Base-by-base conservation (phyloP, 139 green algal genomes). In the Microglena sp. region DNA sequence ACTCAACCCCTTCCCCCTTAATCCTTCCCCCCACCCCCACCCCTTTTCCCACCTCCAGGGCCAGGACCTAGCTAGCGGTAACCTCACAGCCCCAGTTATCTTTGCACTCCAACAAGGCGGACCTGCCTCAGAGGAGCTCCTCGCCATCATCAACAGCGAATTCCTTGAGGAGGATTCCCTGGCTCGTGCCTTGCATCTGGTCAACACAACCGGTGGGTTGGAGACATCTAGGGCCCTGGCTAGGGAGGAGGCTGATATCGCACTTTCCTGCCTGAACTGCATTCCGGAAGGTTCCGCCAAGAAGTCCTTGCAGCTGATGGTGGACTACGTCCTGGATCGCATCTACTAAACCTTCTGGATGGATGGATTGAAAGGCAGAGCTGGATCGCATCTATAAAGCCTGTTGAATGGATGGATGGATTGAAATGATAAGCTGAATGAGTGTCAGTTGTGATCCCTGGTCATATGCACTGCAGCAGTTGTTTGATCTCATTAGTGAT, bases 11-110 rank as follows among this genome's bases (percentile, higher is more conserved):
- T n/a, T n/a, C n/a, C n/a, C n/a, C n/a, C n/a, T n/a, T n/a, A n/a
- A n/a, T n/a, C n/a, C n/a, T n/a, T n/a, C n/a, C n/a, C n/a, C n/a
- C n/a, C n/a, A n/a, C n/a, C n/a, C n/a, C n/a, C n/a, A n/a, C n/a
- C n/a, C n/a, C n/a, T n/a, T n/a, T n/a, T n/a, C n/a, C n/a, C n/a
- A n/a, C n/a, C n/a, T n/a, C n/a, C 83, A 92, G 69, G 93, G 93
- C 2, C 91, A 96, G 67, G 94, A 99, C 77, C 77, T 99, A 64
- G 92, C 89, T 0, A 89, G 66, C 33, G 94, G 94, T 32, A 99
- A 99, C 83, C 68, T 99, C 11, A 99, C 94, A 1, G 94, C 94
- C 11, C 94, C 94, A 1, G 86, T 72, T 1, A 81, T 98, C 59
- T 99, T 90, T 69, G 94, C 93, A n/a, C 74, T 98, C 73, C n/a